Conservation (phyloP, 805 yeast genomes). For the Zygosaccharomyces bailii region DNA sequence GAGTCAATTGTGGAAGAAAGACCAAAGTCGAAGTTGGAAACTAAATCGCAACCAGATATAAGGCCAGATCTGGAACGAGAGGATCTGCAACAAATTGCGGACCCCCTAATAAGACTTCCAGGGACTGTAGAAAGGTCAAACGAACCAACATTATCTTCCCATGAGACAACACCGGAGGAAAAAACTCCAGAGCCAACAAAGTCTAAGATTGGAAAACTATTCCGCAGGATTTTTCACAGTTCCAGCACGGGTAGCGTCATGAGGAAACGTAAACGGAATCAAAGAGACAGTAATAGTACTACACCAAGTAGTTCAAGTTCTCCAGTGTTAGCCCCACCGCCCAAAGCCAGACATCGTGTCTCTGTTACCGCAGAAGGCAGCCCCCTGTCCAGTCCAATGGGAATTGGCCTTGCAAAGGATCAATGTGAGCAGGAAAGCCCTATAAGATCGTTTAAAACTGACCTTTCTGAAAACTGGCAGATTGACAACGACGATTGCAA, state of each 20-base stretch:
- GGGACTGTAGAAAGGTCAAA: not conserved
- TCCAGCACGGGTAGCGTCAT: conserved; percentile 1
- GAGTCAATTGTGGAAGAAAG: not conserved
- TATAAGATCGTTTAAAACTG: not conserved
- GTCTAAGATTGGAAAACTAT: conserved; percentile 3
- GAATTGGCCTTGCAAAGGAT: not conserved
- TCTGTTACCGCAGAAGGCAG: conserved; percentile 5
- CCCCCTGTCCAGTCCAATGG: not conserved
- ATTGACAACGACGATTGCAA: not conserved
- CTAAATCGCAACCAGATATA: not conserved
- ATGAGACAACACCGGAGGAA: not conserved
- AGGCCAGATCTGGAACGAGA: not conserved
- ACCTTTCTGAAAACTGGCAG: not conserved
- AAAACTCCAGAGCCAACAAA: not conserved
- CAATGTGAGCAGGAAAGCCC: not conserved
- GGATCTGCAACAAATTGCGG: not conserved
- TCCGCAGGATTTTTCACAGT: not conserved
- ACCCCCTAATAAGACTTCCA: not conserved
- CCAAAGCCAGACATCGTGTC: conserved; percentile 7
- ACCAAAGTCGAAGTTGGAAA: not conserved
- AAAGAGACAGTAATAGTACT: not conserved
- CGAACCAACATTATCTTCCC: not conserved
- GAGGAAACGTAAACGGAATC: conserved; percentile 13
- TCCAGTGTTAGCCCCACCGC: conserved; percentile 3
- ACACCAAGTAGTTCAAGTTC: conserved; percentile 2